These are phyloP conservation scores for Candida pini DNA, from an alignment of 805 yeast species.

Conservation along the genomic window DNA sequence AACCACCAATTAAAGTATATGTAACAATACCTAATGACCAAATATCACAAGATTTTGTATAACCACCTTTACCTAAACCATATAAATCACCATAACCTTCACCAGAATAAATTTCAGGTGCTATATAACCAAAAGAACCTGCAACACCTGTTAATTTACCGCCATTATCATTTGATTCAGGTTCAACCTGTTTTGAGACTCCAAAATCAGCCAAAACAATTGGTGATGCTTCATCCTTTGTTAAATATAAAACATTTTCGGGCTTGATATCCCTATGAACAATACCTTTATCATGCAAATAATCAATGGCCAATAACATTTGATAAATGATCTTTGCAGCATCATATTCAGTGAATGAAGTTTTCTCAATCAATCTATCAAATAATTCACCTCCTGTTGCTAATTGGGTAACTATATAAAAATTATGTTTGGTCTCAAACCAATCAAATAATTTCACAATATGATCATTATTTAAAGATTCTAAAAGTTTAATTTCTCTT, in stretches of 20 bases:
- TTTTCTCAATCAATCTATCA: conserved; percentile 75
- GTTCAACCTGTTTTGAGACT: conserved; percentile 67
- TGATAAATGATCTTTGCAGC: conserved; percentile 74
- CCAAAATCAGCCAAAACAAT: conserved; percentile 95
- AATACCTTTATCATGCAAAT: conserved; percentile 69
- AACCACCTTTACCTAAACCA: conserved; percentile 50
- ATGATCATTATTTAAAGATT: conserved; percentile 70
- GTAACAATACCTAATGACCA: conserved; percentile 96
- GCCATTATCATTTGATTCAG: conserved; percentile 12
- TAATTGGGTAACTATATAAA: conserved; percentile 87
- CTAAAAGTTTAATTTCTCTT: conserved; percentile 71
- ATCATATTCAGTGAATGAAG: conserved; percentile 83
- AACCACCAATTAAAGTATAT: conserved; percentile 85
- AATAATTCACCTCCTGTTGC: conserved; percentile 96
- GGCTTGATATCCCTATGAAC: conserved; percentile 96
- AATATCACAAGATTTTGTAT: conserved; percentile 92
- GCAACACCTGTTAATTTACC: conserved; percentile 30
- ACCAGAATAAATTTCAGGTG: conserved; percentile 84
- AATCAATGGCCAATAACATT: conserved; percentile 69
- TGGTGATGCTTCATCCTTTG: conserved; percentile 55
- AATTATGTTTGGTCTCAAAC: conserved; percentile 90
- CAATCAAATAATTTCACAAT: conserved; percentile 88
- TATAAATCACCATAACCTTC: conserved; percentile 34
- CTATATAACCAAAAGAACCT: conserved; percentile 95
- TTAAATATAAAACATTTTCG: conserved; percentile 77